Base-by-base conservation (phyloP, 2,329 filamentous ascomycete genomes). In the Chaetomiaceae sp. region DNA sequence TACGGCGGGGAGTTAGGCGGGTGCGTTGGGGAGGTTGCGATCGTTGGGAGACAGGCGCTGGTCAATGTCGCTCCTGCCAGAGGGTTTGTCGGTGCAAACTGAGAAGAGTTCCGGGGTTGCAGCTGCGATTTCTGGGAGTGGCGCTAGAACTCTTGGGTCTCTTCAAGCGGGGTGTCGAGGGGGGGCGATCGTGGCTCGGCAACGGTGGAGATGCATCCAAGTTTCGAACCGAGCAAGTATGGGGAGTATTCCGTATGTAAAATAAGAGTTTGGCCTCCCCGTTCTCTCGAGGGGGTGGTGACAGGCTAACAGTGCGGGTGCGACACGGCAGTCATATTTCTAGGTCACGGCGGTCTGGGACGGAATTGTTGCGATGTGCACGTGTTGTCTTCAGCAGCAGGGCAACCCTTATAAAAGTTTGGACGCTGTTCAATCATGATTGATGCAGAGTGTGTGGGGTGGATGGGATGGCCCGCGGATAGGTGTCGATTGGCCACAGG, bases 311-410 rank as follows among this genome's bases (percentile, higher is more conserved):
- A 33, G 25, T 23, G 6, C 20, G 20, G 12, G 27, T 41, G 43
- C 37, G 37, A 42, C 17, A 20, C 2, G 3, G 23, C 23, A 39
- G 44, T 51, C 50, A 48, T 43, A 38, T 30, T 38, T 23, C 43
- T 2, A 4, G 30, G 31, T 47, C 50, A 40, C 34, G n/a, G 9
- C 16, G 4, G 14, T n/a, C 20, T n/a, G 20, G n/a, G 23, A 14
- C 25, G 17, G 20, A 41, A 48, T 30, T 20, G 31, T n/a, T 10
- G 45, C 21, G 17, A 19, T 13, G 38, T 27, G 25, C 41, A 33
- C 43, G 21, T 46, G 48, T 46, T 21, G 42, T 37, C 25, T 25
- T 10, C 41, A 33, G 12, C 33, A 33, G 12, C n/a, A 45, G 20
- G 13, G 30, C 42, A 37, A 37, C n/a, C n/a, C n/a, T n/a, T n/a